These are phyloP conservation scores for Scutellaria galericulata DNA, from an alignment of 257 asterid genomes.

Conservation along the genomic window DNA sequence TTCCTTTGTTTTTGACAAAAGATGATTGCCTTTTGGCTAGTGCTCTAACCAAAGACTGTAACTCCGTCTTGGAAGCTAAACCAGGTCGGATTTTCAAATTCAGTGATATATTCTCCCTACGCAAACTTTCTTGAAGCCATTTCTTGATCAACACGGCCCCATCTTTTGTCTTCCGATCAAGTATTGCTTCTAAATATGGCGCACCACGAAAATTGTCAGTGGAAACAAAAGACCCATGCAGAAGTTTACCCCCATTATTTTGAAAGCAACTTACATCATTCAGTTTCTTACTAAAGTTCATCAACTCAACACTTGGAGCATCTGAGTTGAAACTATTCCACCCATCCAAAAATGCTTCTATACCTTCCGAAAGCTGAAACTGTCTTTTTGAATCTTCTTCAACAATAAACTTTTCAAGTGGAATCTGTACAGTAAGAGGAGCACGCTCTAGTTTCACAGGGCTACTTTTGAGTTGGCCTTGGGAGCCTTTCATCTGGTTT, in stretches of 20 bases:
- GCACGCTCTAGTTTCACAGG: slow-evolving; percentile 62
- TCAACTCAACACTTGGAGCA: slow-evolving; percentile 53
- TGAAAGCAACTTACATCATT: slow-evolving; percentile 47
- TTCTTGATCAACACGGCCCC: slow-evolving; percentile 77
- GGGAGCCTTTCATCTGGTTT: slow-evolving; percentile 61
- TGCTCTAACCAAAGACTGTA: slow-evolving; percentile 68
- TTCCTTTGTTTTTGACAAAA: slow-evolving; percentile 75
- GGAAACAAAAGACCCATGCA: slow-evolving; percentile 82
- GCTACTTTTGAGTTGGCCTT: slow-evolving; percentile 57
- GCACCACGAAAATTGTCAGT: slow-evolving; percentile 83
- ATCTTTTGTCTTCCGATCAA: slow-evolving; percentile 86
- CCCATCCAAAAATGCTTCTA: slow-evolving; percentile 85
- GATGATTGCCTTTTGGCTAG: slow-evolving; percentile 68
- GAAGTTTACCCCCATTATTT: slow-evolving; percentile 45
- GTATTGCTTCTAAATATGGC: slow-evolving; percentile 80
- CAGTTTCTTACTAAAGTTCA: slow-evolving; percentile 56
- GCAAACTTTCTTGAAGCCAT: slow-evolving; percentile 94
- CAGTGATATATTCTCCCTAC: slow-evolving; percentile 64
- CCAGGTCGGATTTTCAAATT: slow-evolving; percentile 71
- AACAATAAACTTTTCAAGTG: slow-evolving; percentile 56
- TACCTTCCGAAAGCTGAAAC: slow-evolving; percentile 65
- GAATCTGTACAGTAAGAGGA: slow-evolving; percentile 78
- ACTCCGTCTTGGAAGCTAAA: slow-evolving; percentile 66
- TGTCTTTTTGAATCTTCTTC: slow-evolving; percentile 53
- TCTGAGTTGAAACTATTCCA: slow-evolving; percentile 65